Evolutionary conservation across 768 basidiomycete species (phyloP), one percentile per base, ranked within the genome.

Genomic region (Hortiboletus flavorubellus): DNA sequence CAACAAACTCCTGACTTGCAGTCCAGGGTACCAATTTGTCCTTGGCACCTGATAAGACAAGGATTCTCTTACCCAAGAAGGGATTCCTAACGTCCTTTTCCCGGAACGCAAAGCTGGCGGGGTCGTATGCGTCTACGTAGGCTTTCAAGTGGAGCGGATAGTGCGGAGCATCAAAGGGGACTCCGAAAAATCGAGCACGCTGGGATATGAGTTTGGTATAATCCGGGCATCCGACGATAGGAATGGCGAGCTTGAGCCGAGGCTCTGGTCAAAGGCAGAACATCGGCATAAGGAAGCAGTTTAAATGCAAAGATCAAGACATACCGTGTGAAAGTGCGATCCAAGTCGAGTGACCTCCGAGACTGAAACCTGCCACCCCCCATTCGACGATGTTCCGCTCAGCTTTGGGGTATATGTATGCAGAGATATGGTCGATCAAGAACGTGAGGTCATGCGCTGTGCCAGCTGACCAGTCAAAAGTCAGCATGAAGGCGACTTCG

Each of bases 281-380:
- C 18, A 21, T 44, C 29, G n/a, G 46, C 14, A 5, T 46, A 21
- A 45, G 40, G 5, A 26, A 35, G 15, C 10, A 51, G 15, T 8
- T 31, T 18, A 2, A 12, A 15, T 11, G 12, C 23, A 18, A 40
- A 29, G 12, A 41, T 23, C 29, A 16, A 16, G 10, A 46, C 66
- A 15, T 66, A 75, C 80, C 79, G 59, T 75, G 73, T 21, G 79
- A 64, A 35, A 91, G 78, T 2, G 78, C 74, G 31, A 88, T 77
- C 92, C 93, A 95, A 0, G 89, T 78, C 0, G 90, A 79, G 66
- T 97, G 92, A 0, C 92, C 93, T 1, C 93, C 93, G 1, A 97
- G 80, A 56, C 87, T 90, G 60, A 87, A 77, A 0, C 93, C 93
- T 0, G 82, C 79, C 4, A 88, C 76, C 11, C 83, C 83, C 86